Conservation (phyloP, 2,329 filamentous ascomycete genomes). For the Phaeomoniella chlamydospora region DNA sequence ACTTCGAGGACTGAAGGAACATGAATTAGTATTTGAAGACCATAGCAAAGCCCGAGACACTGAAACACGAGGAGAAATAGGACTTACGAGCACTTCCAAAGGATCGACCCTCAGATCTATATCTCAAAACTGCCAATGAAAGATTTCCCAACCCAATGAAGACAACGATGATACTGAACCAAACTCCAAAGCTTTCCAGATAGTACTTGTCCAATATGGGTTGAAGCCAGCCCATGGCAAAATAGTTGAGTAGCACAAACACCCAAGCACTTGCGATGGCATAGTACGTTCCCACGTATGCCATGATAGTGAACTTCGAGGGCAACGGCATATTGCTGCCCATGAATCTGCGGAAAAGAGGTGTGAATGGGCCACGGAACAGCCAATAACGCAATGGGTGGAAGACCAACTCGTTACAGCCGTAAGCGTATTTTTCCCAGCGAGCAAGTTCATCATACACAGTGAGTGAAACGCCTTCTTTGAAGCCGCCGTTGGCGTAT, state of each 20-base stretch:
- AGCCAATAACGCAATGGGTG: slow-evolving; percentile 62
- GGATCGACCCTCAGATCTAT: slow-evolving; percentile 40
- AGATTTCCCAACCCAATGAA: slow-evolving; percentile 50
- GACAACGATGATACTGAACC: slow-evolving; percentile 47
- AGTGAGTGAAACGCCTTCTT: slow-evolving; percentile 70
- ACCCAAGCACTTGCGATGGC: slow-evolving; percentile 54
- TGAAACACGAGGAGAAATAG: slow-evolving; percentile 5
- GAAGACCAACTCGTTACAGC: slow-evolving; percentile 71
- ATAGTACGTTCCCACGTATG: slow-evolving; percentile 59
- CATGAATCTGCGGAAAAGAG: slow-evolving; percentile 61
- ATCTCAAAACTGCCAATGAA: slow-evolving; percentile 46
- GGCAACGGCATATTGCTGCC: slow-evolving; percentile 45
- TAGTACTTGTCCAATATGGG: slow-evolving; percentile 54
- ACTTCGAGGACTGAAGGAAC: slow-evolving; percentile 33
- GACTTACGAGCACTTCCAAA: slow-evolving; percentile 30
- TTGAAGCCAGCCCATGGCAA: slow-evolving; percentile 57
- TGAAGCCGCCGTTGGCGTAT: slow-evolving; percentile 56
- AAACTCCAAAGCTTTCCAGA: slow-evolving; percentile 51
- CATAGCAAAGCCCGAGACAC: neutral
- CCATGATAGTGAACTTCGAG: slow-evolving; percentile 57
- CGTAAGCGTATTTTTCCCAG: slow-evolving; percentile 80
- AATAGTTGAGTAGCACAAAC: slow-evolving; percentile 56
- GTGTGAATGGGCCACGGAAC: slow-evolving; percentile 61
- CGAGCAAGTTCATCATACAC: slow-evolving; percentile 73
- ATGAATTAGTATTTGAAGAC: neutral